phyloP scores from a whole-genome alignment of 176 grass and related monocot genomes.

The sorghum (Sorghum bicolor) region Sorghum_bicolor_NCBIv3 NC_012879.2:555001-555500 shows the following conservation, averaged over 20 bases:
- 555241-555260: no score
- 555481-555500: neutral
- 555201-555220: neutral
- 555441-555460: neutral
- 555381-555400: neutral
- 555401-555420: neutral
- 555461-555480: neutral
- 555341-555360: neutral
- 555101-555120: slow-evolving; percentile 43
- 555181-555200: neutral
- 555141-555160: neutral
- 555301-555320: neutral
- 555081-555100: slow-evolving; percentile 77
- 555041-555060: slow-evolving; percentile 83
- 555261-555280: no score
- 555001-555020: slow-evolving; percentile 79
- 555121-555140: neutral
- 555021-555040: slow-evolving; percentile 78
- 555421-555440: neutral
- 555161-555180: neutral
- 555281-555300: neutral
- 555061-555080: slow-evolving; percentile 72
- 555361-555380: neutral
- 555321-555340: neutral
- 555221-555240: neutral